Conservation (phyloP, 345 rosid genomes). For the Angophora floribunda region DNA sequence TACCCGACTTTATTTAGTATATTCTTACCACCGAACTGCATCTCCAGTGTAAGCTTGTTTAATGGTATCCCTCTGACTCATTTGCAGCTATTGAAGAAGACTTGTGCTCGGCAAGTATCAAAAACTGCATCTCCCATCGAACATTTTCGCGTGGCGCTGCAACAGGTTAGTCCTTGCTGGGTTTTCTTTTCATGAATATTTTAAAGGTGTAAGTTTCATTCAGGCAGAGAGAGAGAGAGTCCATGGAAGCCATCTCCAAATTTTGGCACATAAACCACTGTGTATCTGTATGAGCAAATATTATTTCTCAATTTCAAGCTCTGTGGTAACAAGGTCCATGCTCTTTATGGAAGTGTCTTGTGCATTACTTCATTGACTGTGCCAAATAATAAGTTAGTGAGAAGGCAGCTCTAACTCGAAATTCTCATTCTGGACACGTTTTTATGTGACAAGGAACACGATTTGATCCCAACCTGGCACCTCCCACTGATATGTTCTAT, state of each 20-base stretch:
- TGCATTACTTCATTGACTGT: not conserved
- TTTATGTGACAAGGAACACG: not conserved
- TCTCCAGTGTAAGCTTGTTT: not conserved
- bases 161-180: conserved; percentile 41
- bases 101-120: conserved; percentile 56
- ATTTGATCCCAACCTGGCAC: not conserved
- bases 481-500: not conserved
- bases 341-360: not conserved
- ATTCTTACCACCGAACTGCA: not conserved
- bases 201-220: not conserved
- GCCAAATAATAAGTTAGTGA: not conserved
- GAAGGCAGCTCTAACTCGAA: not conserved
- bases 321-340: not conserved
- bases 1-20: not conserved
- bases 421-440: not conserved
- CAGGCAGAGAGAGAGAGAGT: not conserved
- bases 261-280: not conserved
- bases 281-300: not conserved
- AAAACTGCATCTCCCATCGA: conserved; percentile 63
- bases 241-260: not conserved
- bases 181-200: not conserved
- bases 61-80: conserved; percentile 15
- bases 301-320: not conserved
- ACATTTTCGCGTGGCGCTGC: conserved; percentile 54
- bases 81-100: conserved; percentile 75